Percentiles rank a stretch among this genome's conserved stretches.
Evolutionary conservation across 2,329 filamentous ascomycete genomes (phyloP).

Genomic region (Colletotrichum viniferum): DNA sequence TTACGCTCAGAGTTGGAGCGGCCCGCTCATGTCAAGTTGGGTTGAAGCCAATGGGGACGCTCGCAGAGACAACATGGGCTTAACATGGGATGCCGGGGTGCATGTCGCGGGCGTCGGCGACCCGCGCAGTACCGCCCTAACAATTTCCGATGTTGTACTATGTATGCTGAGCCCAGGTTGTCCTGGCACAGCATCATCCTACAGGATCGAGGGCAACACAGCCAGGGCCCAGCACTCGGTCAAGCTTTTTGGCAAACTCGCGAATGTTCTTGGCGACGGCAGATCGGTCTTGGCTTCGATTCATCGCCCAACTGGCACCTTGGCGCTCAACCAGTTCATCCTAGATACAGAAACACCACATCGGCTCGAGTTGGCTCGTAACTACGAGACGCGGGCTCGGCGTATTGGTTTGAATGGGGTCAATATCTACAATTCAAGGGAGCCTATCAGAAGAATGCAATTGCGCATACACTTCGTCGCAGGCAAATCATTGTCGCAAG

Average conservation of each 20-base stretch:
- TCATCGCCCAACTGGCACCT: background rate
- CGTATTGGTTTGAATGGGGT: background rate
- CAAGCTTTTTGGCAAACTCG: conserved; percentile 4
- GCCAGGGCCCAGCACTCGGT: background rate
- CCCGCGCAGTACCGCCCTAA: background rate
- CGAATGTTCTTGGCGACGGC: background rate
- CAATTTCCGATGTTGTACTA: background rate
- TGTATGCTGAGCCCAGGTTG: background rate
- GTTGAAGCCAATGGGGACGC: background rate
- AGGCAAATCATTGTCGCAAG: background rate
- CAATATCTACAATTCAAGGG: background rate
- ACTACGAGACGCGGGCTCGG: background rate
- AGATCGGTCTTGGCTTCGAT: background rate
- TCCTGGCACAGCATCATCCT: background rate
- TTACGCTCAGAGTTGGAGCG: background rate
- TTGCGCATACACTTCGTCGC: background rate
- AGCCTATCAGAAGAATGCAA: background rate
- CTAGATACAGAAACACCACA: background rate
- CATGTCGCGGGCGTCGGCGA: background rate
- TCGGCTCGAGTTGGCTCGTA: background rate
- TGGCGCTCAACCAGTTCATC: background rate
- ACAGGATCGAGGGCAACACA: background rate
- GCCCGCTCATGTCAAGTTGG: background rate
- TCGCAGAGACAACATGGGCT: conserved; percentile 2
- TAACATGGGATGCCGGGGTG: background rate